Conservation (phyloP, 2,329 filamentous ascomycete species). For the Paecilomyces dactylethromorphus region DNA sequence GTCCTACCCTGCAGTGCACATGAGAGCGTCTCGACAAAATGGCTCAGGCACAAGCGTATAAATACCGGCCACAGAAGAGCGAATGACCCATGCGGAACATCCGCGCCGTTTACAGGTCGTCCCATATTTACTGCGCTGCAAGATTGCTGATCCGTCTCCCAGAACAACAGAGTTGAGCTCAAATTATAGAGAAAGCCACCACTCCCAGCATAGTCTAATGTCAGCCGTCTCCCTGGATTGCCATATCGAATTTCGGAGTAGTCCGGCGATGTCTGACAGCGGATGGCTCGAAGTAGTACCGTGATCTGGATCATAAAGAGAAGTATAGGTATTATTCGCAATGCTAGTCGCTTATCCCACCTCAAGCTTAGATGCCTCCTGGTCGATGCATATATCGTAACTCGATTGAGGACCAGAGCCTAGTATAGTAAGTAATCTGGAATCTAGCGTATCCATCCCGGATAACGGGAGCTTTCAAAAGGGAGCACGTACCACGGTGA, state of each 20-base stretch:
- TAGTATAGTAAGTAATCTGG: slow-evolving; percentile 21
- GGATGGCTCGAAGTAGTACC: slow-evolving; percentile 72
- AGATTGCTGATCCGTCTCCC: slow-evolving; percentile 65
- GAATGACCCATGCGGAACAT: slow-evolving; percentile 67
- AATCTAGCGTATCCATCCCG: background rate
- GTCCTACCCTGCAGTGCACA: slow-evolving; percentile 81
- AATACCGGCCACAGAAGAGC: slow-evolving; percentile 54
- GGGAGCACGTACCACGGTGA: slow-evolving; percentile 57
- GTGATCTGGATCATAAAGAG: slow-evolving; percentile 64
- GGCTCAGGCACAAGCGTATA: slow-evolving; percentile 56
- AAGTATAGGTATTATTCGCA: slow-evolving; percentile 66
- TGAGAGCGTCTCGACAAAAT: slow-evolving; percentile 82
- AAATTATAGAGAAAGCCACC: slow-evolving; percentile 66
- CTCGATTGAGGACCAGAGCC: slow-evolving; percentile 83
- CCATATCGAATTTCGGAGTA: slow-evolving; percentile 66
- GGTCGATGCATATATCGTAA: slow-evolving; percentile 87
- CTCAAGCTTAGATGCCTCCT: slow-evolving; percentile 69
- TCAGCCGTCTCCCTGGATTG: slow-evolving; percentile 56
- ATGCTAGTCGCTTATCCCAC: slow-evolving; percentile 62
- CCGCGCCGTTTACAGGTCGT: slow-evolving; percentile 44
- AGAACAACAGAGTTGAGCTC: slow-evolving; percentile 65
- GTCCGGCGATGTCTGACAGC: slow-evolving; percentile 78
- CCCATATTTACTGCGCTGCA: slow-evolving; percentile 72
- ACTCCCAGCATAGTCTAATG: slow-evolving; percentile 63
- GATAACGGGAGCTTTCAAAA: background rate